Base-by-base conservation (phyloP, 2,329 filamentous ascomycete genomes). In the Sporothrix phasma region DNA sequence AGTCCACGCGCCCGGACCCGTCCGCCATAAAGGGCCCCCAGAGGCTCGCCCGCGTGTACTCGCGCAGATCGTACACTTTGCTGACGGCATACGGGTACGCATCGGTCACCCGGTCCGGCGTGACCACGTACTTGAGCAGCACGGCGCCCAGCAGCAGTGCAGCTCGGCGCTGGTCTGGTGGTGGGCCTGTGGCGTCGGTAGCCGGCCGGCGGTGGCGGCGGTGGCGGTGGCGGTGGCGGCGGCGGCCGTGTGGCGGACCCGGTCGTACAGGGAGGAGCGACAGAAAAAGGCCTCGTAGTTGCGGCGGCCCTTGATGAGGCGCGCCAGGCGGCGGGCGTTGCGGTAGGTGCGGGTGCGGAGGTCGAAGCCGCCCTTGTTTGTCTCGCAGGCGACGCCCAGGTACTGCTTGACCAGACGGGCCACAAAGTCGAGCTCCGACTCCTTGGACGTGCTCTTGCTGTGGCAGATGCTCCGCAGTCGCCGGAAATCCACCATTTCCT, bases 21-120 rank as follows among this genome's bases (percentile, higher is more conserved):
- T 92, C 88, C 59, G 82, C 76, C 70, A 81, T 76, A 69, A 90
- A 92, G 0, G 89, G 89, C 0, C 89, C 89, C 88, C 89, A 92
- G 41, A 79, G 72, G 1, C 81, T 87, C 29, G 74, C 72, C 1
- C 76, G 72, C 0, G 82, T 88, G 73, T 90, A 89, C 68, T 87
- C 80, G 1, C 89, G 79, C 56, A 92, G 74, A 71, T 92, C 88
- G 68, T 92, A 93, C 3, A 92, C 87, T 66, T 84, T 83, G 53
- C 84, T 83, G 62, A 84, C 81, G 1, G 89, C 89, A 68, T 80
- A 86, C 1, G 84, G 82, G 71, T 84, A 85, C 1, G 71, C n/a
- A 71, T 72, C 15, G 71, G 72, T 6, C 72, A 73, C 13, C 75
- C 69, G 11, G 74, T 73, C 31, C 74, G 71, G n/a, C 74, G 41